Conservation (phyloP, 305 asterid species). For the Solanum hybrid region DNA sequence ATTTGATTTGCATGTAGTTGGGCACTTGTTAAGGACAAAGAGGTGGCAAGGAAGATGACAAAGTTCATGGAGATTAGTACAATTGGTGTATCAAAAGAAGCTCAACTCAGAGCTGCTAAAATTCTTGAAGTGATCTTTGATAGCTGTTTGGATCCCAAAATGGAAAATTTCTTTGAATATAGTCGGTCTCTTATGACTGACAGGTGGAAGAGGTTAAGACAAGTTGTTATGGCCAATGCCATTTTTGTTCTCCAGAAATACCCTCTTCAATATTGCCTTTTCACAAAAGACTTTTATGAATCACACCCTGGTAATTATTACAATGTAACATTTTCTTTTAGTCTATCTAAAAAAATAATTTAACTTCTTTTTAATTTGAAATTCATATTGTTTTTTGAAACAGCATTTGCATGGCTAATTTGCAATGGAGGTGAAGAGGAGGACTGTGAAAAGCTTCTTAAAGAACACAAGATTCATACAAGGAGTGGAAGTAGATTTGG, state of each 20-base stretch:
- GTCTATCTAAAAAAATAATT: too few species aligned
- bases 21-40: conserved; percentile 2
- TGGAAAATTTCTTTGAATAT: conserved; percentile 43
- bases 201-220: conserved; percentile 51
- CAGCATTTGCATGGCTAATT: too few species aligned
- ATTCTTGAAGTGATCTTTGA: conserved; percentile 40
- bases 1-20: conserved; percentile 8
- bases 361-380: too few species aligned
- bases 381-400: too few species aligned
- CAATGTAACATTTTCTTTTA: too few species aligned
- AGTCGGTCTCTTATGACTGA: conserved; percentile 28
- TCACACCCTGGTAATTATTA: too few species aligned
- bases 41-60: background rate
- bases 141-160: conserved; percentile 30
- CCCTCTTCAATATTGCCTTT: conserved; percentile 41
- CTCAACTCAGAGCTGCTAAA: conserved; percentile 65
- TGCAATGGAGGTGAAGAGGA: too few species aligned
- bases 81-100: conserved; percentile 78
- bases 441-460: too few species aligned
- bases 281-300: conserved; percentile 16
- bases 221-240: conserved; percentile 9
- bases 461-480: too few species aligned
- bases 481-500: too few species aligned
- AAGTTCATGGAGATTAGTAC: conserved; percentile 12
- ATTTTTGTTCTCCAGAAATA: conserved; percentile 36